Percentiles rank a stretch among this genome's conserved stretches.
These are phyloP conservation scores for Phlyctochytrium arcticum DNA, from an alignment of 192 early-diverging fungal genomes.

Conservation along the genomic window DNA sequence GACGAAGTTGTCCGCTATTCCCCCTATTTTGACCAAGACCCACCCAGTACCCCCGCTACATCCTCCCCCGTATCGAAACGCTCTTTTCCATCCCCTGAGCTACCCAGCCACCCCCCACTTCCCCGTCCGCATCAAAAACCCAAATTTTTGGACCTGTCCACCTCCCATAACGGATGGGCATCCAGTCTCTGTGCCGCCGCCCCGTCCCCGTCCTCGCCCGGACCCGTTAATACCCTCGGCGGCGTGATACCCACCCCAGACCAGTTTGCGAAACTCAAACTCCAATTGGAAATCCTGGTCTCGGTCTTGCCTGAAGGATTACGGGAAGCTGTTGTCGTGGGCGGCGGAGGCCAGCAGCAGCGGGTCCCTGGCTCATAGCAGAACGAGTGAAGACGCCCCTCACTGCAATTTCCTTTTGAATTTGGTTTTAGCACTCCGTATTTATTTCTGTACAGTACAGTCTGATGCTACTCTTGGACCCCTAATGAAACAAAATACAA, in stretches of 20 bases:
- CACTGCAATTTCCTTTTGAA: too few relatives aligned
- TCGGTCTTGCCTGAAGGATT: constrained; percentile 39
- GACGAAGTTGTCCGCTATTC: constrained; percentile 57
- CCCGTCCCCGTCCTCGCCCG: constrained; percentile 9
- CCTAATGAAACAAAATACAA: too few relatives aligned
- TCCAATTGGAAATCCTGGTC: constrained; percentile 33
- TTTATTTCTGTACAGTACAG: too few relatives aligned
- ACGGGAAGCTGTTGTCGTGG: constrained; percentile 13
- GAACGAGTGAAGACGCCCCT: too few relatives aligned
- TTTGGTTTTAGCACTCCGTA: too few relatives aligned
- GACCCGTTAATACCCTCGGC: constrained; percentile 23
- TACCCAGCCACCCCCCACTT: neutral
- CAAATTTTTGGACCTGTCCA: constrained; percentile 3
- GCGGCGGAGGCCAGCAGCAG: too few relatives aligned
- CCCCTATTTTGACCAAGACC: constrained; percentile 18
- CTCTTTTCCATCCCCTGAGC: neutral
- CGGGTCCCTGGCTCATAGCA: too few relatives aligned
- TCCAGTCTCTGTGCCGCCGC: constrained; percentile 7
- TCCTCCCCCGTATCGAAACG: neutral
- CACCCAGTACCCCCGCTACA: neutral
- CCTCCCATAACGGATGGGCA: constrained; percentile 4
- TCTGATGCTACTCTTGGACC: too few relatives aligned
- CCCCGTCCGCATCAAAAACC: neutral
- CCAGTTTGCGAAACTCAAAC: constrained; percentile 31
- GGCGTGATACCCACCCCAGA: constrained; percentile 36